Base-by-base conservation (phyloP, 768 basidiomycete genomes). In the Roridomyces roridus region DNA sequence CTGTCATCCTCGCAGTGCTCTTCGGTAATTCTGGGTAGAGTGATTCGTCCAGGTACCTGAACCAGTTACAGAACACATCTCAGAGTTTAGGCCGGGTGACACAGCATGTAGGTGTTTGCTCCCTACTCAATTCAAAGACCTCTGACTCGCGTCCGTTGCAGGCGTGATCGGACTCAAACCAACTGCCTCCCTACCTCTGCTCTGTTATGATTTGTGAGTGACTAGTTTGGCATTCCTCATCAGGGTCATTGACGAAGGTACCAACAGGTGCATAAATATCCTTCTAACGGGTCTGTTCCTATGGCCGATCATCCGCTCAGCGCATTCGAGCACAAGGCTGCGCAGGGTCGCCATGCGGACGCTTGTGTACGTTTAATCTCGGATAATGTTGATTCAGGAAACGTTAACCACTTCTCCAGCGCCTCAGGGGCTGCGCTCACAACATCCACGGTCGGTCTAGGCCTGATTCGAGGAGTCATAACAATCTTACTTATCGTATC, bases 201-300 rank as follows among this genome's bases (percentile, higher is more conserved):
- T 84, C 21, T 65, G 69, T 2, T 83, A 80, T 64, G 83, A 85
- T 55, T 63, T 83, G 74, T 81, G 58, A 58, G 79, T 73, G 5
- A n/a, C n/a, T 21, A 18, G 51, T 39, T 51, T 34, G 14, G 41
- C 45, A 43, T 14, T 18, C n/a, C n/a, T 55, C 42, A 28, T 20
- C 24, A 24, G 23, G 11, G 41, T 18, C 26, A 9, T 6, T 21
- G 15, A 28, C 46, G 50, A 23, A 52, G 25, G 29, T 14, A 18
- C 0, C 51, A 29, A n/a, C 5, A 74, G 70, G 10, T 65, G 59
- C 55, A 66, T 79, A 57, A 77, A 71, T 53, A 35, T 78, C 25
- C 64, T 75, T 25, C 65, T 81, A 23, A 81, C 79, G 0, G 48
- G 55, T 24, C 68, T 82, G 46, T 84, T 84, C 65, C 58, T 84